A percentile compares a stretch with the other conserved stretches of the same genome.
These are phyloP conservation scores for Sphagnum tenellum DNA, from an alignment of 225 moss, liverwort and hornwort genomes.

Conservation along the genomic window DNA sequence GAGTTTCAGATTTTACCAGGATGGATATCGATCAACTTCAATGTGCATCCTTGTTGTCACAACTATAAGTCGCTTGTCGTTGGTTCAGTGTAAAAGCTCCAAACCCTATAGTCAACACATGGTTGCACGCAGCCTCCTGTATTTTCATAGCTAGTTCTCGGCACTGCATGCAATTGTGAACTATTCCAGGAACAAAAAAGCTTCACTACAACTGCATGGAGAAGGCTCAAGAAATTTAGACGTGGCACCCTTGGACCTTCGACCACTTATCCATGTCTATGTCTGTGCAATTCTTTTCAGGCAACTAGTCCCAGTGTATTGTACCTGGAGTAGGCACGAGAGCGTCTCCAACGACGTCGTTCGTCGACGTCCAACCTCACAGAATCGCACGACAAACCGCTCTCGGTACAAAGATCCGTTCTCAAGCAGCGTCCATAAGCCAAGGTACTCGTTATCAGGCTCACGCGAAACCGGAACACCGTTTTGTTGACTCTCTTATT, in stretches of 20 bases:
- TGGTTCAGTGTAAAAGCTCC: constrained; percentile 64
- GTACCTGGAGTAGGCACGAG: constrained; percentile 40
- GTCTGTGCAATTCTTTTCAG: too few species aligned
- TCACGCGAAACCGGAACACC: too few species aligned
- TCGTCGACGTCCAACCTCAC: constrained; percentile 39
- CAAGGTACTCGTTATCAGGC: too few species aligned
- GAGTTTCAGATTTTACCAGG: constrained; percentile 36
- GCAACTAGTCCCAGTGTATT: too few species aligned
- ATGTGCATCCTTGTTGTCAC: constrained; percentile 97
- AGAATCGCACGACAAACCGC: constrained; percentile 39
- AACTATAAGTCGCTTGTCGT: constrained; percentile 40
- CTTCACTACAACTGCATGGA: too few species aligned
- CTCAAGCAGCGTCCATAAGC: constrained; percentile 3
- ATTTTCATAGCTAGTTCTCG: too few species aligned
- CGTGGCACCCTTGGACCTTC: too few species aligned
- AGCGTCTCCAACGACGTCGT: constrained; percentile 42
- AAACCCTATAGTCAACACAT: constrained; percentile 70
- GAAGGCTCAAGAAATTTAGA: too few species aligned
- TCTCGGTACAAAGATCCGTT: constrained; percentile 28
- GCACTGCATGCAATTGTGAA: too few species aligned
- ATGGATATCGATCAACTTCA: constrained; percentile 91
- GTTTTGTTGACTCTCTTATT: too few species aligned
- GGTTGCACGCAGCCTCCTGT: constrained; percentile 96
- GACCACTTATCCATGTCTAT: too few species aligned
- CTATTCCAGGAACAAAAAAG: too few species aligned